Conservation (phyloP, 208 protist genomes). For the Porcisia deanei region DNA sequence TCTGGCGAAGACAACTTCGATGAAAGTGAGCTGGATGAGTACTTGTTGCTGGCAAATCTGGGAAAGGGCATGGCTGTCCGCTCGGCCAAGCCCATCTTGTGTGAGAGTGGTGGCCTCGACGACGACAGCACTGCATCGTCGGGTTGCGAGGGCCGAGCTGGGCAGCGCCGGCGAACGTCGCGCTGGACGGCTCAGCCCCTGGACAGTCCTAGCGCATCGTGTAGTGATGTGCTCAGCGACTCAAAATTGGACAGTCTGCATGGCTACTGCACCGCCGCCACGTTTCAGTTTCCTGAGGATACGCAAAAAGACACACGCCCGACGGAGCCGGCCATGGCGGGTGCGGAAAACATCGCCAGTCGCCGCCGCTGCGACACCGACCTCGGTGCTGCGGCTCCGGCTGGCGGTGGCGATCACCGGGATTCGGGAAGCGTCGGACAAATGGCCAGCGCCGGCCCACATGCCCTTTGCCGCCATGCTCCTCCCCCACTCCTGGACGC, state of each 20-base stretch:
- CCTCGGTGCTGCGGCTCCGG: neutral
- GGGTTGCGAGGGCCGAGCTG: neutral
- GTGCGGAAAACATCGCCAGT: neutral
- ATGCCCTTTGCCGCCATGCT: neutral
- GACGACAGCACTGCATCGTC: neutral
- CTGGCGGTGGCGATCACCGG: neutral
- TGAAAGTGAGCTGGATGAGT: neutral
- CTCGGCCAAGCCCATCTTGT: neutral
- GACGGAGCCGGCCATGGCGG: neutral
- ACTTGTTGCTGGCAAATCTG: neutral
- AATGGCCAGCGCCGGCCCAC: neutral
- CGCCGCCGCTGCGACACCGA: neutral
- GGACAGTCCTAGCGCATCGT: neutral
- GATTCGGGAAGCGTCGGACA: neutral
- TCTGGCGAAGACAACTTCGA: neutral
- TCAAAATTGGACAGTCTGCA: neutral
- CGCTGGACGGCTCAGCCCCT: neutral
- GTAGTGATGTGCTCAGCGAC: neutral
- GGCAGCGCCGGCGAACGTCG: neutral
- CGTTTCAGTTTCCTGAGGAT: constrained; percentile 18
- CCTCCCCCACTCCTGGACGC: neutral
- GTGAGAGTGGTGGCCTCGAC: neutral
- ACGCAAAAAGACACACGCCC: neutral
- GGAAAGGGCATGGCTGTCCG: neutral
- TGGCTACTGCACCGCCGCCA: constrained; percentile 25